A percentile compares a stretch with the other conserved stretches of the same genome.
Conservation (phyloP, 305 asterid species). For the Fraxinus sp. region DNA sequence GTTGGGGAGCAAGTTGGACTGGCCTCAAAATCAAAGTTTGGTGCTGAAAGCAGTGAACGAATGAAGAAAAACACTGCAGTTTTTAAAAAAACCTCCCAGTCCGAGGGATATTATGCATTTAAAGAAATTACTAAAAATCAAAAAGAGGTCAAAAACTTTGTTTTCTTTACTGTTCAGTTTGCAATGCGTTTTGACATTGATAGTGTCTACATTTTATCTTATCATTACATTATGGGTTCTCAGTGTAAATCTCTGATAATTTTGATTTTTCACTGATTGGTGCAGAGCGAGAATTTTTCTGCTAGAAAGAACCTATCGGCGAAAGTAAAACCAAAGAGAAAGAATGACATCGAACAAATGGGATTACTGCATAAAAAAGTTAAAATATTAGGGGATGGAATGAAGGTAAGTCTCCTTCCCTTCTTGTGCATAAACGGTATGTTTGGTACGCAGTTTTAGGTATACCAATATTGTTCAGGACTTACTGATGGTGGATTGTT, state of each 20-base stretch:
- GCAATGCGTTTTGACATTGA: not conserved
- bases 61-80: constrained; percentile 48
- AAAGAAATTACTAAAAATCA: constrained; percentile 48
- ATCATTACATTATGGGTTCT: not conserved
- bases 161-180: not conserved
- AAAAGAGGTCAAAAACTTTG: constrained; percentile 49
- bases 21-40: constrained; percentile 46
- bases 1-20: constrained; percentile 49
- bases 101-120: constrained; percentile 42
- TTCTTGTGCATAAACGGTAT: constrained; percentile 7
- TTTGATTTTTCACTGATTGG: constrained; percentile 24
- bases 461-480: not conserved
- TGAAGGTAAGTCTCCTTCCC: constrained; percentile 52
- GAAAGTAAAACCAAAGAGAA: constrained; percentile 76
- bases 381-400: constrained; percentile 86
- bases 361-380: constrained; percentile 70
- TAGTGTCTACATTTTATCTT: constrained; percentile 3
- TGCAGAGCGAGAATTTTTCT: constrained; percentile 66
- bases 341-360: constrained; percentile 53
- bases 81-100: constrained; percentile 50
- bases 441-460: not conserved
- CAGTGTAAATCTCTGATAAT: constrained; percentile 8
- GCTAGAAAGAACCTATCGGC: constrained; percentile 55
- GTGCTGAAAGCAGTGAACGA: constrained; percentile 53
- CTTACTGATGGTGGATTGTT: not conserved